These are phyloP conservation scores for Epichloe brachyelytri DNA, from an alignment of 2,329 filamentous ascomycete species.

Conservation along the genomic window DNA sequence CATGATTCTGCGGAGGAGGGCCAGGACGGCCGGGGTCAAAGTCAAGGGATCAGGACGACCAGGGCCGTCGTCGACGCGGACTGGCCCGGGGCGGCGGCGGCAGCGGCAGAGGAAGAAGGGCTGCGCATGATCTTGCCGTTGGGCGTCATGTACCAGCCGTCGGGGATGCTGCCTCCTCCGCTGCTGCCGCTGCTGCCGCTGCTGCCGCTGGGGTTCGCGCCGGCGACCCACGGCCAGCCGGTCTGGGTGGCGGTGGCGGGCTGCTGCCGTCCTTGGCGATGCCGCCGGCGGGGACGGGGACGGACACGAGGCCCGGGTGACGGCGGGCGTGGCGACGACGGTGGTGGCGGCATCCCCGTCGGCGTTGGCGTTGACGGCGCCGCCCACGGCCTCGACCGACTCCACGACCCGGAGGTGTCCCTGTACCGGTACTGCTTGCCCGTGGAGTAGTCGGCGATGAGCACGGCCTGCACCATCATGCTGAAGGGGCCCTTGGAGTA, in stretches of 20 bases:
- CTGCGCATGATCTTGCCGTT: slow-evolving; percentile 69
- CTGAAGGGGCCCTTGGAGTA: slow-evolving; percentile 73
- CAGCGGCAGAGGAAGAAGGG: slow-evolving; percentile 27
- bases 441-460: slow-evolving; percentile 84
- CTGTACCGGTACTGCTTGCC: slow-evolving; percentile 74
- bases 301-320: slow-evolving; percentile 48
- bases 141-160: slow-evolving; percentile 68
- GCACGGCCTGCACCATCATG: slow-evolving; percentile 69
- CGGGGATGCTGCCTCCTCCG: slow-evolving; percentile 49
- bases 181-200: no score
- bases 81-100: not conserved
- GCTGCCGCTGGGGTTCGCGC: slow-evolving; percentile 33
- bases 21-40: slow-evolving; percentile 8
- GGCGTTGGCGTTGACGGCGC: slow-evolving; percentile 54
- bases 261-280: slow-evolving; percentile 44
- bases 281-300: slow-evolving; percentile 58
- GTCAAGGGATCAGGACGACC: slow-evolving; percentile 12
- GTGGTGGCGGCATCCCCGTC: slow-evolving; percentile 35
- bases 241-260: slow-evolving; percentile 42
- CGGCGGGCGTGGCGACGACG: slow-evolving; percentile 48
- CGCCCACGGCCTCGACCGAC: slow-evolving; percentile 72
- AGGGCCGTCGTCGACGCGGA: slow-evolving; percentile 10
- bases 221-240: slow-evolving; percentile 56
- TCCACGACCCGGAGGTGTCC: slow-evolving; percentile 63
- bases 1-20: slow-evolving; percentile 9